Conservation (phyloP, 1,284 basidiomycete genomes). For the Apiotrichum veenhuisii region DNA sequence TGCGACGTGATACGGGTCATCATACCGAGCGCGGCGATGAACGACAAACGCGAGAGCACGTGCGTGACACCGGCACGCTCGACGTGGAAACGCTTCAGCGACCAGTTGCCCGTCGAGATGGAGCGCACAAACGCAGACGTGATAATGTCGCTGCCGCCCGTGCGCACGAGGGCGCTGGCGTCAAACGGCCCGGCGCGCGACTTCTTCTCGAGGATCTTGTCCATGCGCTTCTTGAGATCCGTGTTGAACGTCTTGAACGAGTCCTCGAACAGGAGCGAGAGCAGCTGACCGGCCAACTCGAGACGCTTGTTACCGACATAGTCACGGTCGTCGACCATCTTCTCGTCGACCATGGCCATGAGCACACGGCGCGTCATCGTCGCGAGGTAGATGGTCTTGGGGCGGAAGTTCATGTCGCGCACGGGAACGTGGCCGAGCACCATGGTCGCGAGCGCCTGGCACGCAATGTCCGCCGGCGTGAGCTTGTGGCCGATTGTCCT, state of each 20-base stretch:
- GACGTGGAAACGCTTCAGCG: slow-evolving; percentile 99
- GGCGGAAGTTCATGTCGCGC: slow-evolving; percentile 80
- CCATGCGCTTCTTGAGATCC: slow-evolving; percentile 92
- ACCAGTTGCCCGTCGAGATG: slow-evolving; percentile 99
- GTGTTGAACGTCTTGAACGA: slow-evolving; percentile 98
- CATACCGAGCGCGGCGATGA: slow-evolving; percentile 98
- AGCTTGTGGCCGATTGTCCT: slow-evolving; percentile 58
- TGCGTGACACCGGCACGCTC: slow-evolving; percentile 98
- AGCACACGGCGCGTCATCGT: slow-evolving; percentile 96
- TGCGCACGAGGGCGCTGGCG: slow-evolving; percentile 62
- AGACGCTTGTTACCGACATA: slow-evolving; percentile 99
- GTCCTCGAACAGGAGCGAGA: slow-evolving; percentile 95
- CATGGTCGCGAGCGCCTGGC: slow-evolving; percentile 94
- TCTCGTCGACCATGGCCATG: slow-evolving; percentile 94
- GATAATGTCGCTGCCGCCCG: slow-evolving; percentile 67
- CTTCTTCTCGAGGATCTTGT: slow-evolving; percentile 96
- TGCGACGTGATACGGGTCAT: slow-evolving; percentile 99
- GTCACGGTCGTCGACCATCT: slow-evolving; percentile 96
- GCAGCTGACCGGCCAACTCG: slow-evolving; percentile 93
- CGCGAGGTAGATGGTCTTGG: slow-evolving; percentile 96
- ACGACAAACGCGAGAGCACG: slow-evolving; percentile 89
- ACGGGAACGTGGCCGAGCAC: slow-evolving; percentile 97
- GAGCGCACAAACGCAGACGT: slow-evolving; percentile 95
- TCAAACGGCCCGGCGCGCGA: slow-evolving; percentile 94
- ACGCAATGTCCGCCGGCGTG: slow-evolving; percentile 87